Base-by-base conservation (phyloP, 352 stramenopile genomes). In the Phytophthora chlamydospora region DNA sequence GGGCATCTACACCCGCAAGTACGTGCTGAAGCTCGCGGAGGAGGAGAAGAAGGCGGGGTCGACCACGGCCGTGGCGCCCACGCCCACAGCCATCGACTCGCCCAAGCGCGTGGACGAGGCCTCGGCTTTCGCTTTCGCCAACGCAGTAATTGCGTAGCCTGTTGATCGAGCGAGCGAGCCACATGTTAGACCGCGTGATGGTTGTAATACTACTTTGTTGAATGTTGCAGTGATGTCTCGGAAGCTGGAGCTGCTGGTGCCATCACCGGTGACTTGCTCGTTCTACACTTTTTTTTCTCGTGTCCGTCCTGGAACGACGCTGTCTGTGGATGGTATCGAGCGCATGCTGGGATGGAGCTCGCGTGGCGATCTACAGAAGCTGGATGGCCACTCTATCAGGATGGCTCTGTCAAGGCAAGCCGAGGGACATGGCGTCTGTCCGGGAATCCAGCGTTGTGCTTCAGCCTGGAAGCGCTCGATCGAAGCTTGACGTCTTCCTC, bases 1-100 rank as follows among this genome's bases (percentile, higher is more conserved):
- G 32, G 84, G 84, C 1, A 71, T 77, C 12, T 90, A 90, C 56
- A 90, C 84, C 31, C 76, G 84, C 19, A 86, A 88, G 51, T 82
- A 93, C 58, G 74, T 93, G 31, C 53, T 90, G 42, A 62, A 47
- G 24, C 56, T 93, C 11, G 78, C 81, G 2, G 62, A 89, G 38
- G 59, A 88, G 47, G 79, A 88, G 59, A 70, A 67, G 29, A 19
- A 55, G 10, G 55, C 45, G 0, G 58, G 24, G 2, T 27, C 24
- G 24, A 27, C 24, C 13, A 12, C 35, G 0, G 29, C 50, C 7
- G 44, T 19, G 13, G 49, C 50, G 16, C 33, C 27, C 31, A 57
- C 54, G 7, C 33, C 49, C 6, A 63, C 32, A 17, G 36, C 29
- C 8, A 34, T 40, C 3, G 17, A 2, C 0, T 14, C 32, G 8